Base-by-base conservation (phyloP, 805 yeast species). In the Ascoidea tarda region DNA sequence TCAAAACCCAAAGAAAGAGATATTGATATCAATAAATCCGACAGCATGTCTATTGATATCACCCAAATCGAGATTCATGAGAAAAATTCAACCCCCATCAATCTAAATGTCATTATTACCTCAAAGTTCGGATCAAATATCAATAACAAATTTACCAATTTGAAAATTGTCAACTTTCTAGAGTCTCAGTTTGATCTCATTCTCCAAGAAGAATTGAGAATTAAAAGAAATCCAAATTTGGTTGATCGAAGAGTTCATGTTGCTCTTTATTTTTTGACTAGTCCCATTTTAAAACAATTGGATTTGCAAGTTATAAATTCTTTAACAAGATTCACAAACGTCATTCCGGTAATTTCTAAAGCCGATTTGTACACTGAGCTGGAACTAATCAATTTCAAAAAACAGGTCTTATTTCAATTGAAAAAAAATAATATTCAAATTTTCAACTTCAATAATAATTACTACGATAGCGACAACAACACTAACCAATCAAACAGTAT, bases 161-260 rank as follows among this genome's bases (percentile, higher is more conserved):
- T 59, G 1, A 69, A 76, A 56, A 74, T 87, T 52, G 76, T 76
- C 55, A 73, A 74, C 45, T 84, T 78, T 67, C 70, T 86, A 55
- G 84, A 82, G 63, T 88, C 82, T 63, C 91, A 85, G 62, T 85
- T 84, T 62, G 90, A 84, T 63, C 70, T 75, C 53, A 88, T 86
- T 0, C 73, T 89, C 49, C 87, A 87, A 1, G 96, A 89, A 64
- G 96, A 89, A 65, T 85, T 93, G 1, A 75, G 91, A 57, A 87
- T 89, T 57, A 77, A 77, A 66, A 82, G 97, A 74, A 87, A 87
- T 63, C 96, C 96, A 32, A 73, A 87, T 57, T 81, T 84, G 62
- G 82, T 77, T 59, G 91, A 86, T 68, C 75, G 89, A 16, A 73
- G 93, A 60, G 87, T 85, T 47, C 93, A 85, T 62, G 81, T 79